A percentile compares a stretch with the other conserved stretches of the same genome.
These are phyloP conservation scores for Phlebiopsis gigantea DNA, from an alignment of 768 basidiomycete species.

Conservation along the genomic window DNA sequence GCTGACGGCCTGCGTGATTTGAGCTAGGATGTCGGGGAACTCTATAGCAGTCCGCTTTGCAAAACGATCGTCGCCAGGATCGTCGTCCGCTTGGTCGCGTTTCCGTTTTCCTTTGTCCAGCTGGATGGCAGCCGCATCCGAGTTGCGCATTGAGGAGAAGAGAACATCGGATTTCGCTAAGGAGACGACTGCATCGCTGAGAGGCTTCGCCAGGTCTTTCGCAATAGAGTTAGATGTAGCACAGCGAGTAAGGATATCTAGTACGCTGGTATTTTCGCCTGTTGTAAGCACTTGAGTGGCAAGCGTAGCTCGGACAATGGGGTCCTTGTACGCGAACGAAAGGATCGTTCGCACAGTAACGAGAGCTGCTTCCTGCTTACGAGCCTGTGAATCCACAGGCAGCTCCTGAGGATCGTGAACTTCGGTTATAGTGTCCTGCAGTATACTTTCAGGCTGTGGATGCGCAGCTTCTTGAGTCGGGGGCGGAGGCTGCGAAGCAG, in stretches of 20 bases:
- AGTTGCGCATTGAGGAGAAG: constrained; percentile 61
- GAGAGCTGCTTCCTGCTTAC: constrained; percentile 55
- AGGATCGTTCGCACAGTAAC: constrained; percentile 62
- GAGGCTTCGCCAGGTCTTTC: constrained; percentile 46
- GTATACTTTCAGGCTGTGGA: background rate
- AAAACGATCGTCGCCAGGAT: constrained; percentile 9
- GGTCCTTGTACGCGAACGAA: constrained; percentile 48
- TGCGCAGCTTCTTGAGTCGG: background rate
- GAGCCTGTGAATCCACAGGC: constrained; percentile 17
- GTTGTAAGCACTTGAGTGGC: constrained; percentile 45
- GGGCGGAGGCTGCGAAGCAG: constrained; percentile 2
- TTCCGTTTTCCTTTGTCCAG: constrained; percentile 75
- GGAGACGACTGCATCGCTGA: constrained; percentile 59
- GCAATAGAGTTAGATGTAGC: constrained; percentile 42
- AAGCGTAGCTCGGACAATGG: constrained; percentile 50
- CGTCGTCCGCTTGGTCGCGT: constrained; percentile 47
- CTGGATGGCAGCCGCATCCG: constrained; percentile 55
- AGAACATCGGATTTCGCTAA: constrained; percentile 62
- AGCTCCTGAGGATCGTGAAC: background rate
- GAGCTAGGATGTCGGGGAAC: constrained; percentile 40
- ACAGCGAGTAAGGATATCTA: constrained; percentile 49
- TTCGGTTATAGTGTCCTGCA: background rate
- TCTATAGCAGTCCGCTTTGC: constrained; percentile 14
- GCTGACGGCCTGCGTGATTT: constrained; percentile 57
- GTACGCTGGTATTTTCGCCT: constrained; percentile 41